Conservation (phyloP, 352 stramenopile genomes). For the Phytophthora pinifolia region DNA sequence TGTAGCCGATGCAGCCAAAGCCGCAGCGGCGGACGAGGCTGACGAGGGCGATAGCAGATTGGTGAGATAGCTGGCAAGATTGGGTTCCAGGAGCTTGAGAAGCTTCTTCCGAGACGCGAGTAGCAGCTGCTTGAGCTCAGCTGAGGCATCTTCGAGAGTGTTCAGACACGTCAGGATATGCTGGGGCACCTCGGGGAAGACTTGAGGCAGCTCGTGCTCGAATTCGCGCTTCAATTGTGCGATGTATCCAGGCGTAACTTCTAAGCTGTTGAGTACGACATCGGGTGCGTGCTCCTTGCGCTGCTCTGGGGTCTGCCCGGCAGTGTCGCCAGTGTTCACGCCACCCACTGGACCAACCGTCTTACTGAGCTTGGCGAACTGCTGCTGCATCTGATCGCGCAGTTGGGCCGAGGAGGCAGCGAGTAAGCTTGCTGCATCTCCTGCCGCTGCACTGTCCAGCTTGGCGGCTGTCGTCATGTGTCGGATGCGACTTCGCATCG, state of each 20-base stretch:
- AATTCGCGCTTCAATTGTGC: slow-evolving; percentile 79
- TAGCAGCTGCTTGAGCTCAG: slow-evolving; percentile 74
- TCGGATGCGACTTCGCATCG: slow-evolving; percentile 76
- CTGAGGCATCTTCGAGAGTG: slow-evolving; percentile 68
- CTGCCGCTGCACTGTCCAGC: slow-evolving; percentile 41
- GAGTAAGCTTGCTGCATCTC: slow-evolving; percentile 45
- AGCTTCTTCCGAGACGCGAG: slow-evolving; percentile 70
- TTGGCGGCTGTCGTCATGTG: slow-evolving; percentile 69
- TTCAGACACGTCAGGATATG: slow-evolving; percentile 74
- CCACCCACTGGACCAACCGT: slow-evolving; percentile 51
- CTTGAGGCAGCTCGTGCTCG: slow-evolving; percentile 62
- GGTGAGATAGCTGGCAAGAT: slow-evolving; percentile 54
- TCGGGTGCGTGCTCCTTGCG: slow-evolving; percentile 67
- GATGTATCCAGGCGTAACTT: slow-evolving; percentile 76
- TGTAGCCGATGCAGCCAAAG: slow-evolving; percentile 34
- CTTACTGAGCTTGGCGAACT: slow-evolving; percentile 87
- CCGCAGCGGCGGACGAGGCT: slow-evolving; percentile 32
- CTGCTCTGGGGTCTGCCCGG: slow-evolving; percentile 28
- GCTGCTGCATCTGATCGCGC: slow-evolving; percentile 86
- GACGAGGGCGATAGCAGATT: slow-evolving; percentile 49
- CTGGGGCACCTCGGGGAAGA: slow-evolving; percentile 74
- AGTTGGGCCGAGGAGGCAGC: slow-evolving; percentile 63
- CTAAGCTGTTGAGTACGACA: slow-evolving; percentile 85
- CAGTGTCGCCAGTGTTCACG: slow-evolving; percentile 18
- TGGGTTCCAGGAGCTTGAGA: slow-evolving; percentile 73